These are phyloP conservation scores for Scedosporium apiospermum DNA, from an alignment of 2,329 filamentous ascomycete genomes.

Conservation along the genomic window DNA sequence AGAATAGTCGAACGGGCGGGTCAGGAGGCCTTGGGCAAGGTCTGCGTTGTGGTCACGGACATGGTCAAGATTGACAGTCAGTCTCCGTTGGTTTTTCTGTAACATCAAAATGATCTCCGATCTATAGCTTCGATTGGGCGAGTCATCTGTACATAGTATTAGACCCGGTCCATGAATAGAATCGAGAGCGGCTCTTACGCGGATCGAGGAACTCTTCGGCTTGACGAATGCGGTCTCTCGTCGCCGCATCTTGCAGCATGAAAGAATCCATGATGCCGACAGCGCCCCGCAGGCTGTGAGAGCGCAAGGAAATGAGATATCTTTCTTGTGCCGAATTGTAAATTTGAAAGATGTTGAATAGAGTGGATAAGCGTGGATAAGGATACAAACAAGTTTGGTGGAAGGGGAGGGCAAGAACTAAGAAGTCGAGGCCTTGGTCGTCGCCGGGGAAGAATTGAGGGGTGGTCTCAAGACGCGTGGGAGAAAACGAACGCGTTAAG, in stretches of 20 bases:
- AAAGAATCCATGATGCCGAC: conserved; percentile 55
- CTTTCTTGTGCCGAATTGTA: background rate
- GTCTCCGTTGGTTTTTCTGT: conserved; percentile 54
- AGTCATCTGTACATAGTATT: conserved; percentile 30
- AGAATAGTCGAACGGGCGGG: conserved; percentile 78
- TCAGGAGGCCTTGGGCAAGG: conserved; percentile 68
- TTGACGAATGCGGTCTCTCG: conserved; percentile 71
- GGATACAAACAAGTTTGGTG: background rate
- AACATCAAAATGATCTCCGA: conserved; percentile 78
- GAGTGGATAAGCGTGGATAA: background rate
- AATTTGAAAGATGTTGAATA: background rate
- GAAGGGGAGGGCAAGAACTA: no score
- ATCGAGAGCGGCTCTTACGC: conserved; percentile 44
- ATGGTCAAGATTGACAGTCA: conserved; percentile 76
- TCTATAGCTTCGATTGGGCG: conserved; percentile 63
- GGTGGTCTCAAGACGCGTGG: background rate
- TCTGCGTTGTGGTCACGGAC: conserved; percentile 80
- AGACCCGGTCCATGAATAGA: background rate
- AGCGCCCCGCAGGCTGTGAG: background rate
- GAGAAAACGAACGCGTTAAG: conserved; percentile 1
- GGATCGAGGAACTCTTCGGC: conserved; percentile 94
- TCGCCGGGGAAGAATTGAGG: background rate
- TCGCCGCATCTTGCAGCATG: conserved; percentile 75
- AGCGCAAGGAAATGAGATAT: background rate
- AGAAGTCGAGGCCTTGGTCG: background rate